A percentile compares a stretch with the other conserved stretches of the same genome.
These are phyloP conservation scores for Backusella tarrabulga DNA, from an alignment of 192 early-diverging fungal species.

Conservation along the genomic window DNA sequence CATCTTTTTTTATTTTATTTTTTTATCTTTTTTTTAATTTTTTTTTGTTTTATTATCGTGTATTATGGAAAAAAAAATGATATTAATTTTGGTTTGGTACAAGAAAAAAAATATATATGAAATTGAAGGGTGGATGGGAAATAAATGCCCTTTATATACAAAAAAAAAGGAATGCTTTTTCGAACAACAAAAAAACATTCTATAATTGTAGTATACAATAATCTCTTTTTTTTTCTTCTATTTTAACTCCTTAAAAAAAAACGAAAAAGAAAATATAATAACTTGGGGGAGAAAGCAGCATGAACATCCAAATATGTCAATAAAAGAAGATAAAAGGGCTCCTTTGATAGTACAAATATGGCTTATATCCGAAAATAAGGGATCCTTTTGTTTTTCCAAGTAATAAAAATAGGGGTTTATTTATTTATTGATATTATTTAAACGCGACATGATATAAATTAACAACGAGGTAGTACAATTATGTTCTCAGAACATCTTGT, in stretches of 20 bases:
- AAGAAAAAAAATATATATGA: neutral
- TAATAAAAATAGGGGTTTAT: neutral
- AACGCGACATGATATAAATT: neutral
- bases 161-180: neutral
- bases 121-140: neutral
- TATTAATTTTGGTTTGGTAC: neutral
- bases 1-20: neutral
- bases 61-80: neutral
- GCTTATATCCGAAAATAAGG: neutral
- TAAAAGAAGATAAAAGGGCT: neutral
- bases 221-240: neutral
- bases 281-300: neutral
- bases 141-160: neutral
- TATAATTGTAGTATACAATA: neutral
- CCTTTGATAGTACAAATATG: neutral
- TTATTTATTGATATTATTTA: neutral
- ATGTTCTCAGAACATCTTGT: conserved; percentile 1
- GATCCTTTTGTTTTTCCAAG: neutral
- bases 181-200: neutral
- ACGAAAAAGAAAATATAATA: neutral
- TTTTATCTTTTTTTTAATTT: neutral
- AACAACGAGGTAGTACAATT: neutral
- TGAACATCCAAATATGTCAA: neutral
- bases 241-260: neutral
- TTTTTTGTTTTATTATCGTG: neutral